Conservation (phyloP, 2,329 filamentous ascomycete genomes). For the Fusarium concolor region DNA sequence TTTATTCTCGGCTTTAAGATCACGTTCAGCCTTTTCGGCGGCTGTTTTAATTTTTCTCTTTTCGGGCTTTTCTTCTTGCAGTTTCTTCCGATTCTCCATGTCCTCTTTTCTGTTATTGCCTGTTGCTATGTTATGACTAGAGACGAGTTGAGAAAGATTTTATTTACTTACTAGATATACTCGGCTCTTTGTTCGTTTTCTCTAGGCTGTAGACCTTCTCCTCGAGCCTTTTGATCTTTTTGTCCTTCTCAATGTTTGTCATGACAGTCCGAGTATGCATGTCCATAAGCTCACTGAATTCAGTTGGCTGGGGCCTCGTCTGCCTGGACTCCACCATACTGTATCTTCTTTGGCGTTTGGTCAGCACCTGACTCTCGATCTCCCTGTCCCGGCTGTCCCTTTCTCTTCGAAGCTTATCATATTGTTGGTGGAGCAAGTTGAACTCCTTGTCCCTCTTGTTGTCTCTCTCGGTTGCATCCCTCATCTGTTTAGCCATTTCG, state of each 20-base stretch:
- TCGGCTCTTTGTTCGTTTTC: background rate
- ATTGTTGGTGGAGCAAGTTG: background rate
- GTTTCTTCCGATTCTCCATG: too few species aligned
- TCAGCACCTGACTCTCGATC: too few species aligned
- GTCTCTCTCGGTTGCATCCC: background rate
- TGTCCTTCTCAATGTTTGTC: background rate
- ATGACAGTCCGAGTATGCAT: too few species aligned
- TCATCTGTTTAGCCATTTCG: slow-evolving; percentile 15
- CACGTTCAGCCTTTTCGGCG: too few species aligned
- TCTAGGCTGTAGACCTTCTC: background rate
- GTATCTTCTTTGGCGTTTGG: too few species aligned
- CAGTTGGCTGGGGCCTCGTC: too few species aligned
- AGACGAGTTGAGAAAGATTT: background rate
- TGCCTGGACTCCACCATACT: too few species aligned
- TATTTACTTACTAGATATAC: background rate
- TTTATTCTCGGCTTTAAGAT: too few species aligned
- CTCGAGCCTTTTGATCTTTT: background rate
- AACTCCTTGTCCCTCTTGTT: background rate
- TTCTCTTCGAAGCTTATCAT: background rate
- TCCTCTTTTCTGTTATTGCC: too few species aligned
- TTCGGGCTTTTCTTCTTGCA: too few species aligned
- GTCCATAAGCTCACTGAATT: too few species aligned
- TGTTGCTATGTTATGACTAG: background rate
- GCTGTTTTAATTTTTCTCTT: too few species aligned
- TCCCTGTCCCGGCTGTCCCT: background rate